Conservation (phyloP, 1,139 yeast genomes). For the Scheffersomyces segobiensis region DNA sequence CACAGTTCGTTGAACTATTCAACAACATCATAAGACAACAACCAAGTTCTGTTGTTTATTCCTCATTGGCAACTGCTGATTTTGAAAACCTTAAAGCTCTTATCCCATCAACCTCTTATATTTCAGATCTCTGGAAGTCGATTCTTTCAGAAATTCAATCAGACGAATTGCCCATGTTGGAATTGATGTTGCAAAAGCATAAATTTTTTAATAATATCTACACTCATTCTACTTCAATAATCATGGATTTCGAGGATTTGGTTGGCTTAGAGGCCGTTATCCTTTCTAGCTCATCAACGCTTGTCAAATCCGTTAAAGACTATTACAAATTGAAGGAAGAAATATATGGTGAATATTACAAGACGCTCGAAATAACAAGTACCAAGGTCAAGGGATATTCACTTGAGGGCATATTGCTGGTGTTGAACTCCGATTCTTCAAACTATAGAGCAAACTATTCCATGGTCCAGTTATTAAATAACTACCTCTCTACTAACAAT, state of each 20-base stretch:
- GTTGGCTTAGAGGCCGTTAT: slow-evolving; percentile 19
- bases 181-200: slow-evolving; percentile 29
- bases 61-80: slow-evolving; percentile 11
- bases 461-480: slow-evolving; percentile 17
- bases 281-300: slow-evolving; percentile 23
- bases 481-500: slow-evolving; percentile 11
- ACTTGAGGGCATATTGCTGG: slow-evolving; percentile 8
- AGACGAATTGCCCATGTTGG: slow-evolving; percentile 26
- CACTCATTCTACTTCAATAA: slow-evolving; percentile 1
- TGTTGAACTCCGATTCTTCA: slow-evolving; percentile 23
- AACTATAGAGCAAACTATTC: slow-evolving; percentile 26
- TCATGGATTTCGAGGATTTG: slow-evolving; percentile 5
- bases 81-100: slow-evolving; percentile 4
- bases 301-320: slow-evolving; percentile 24
- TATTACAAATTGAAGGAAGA: slow-evolving; percentile 49
- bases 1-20: slow-evolving; percentile 8
- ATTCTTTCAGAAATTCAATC: slow-evolving; percentile 26
- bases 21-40: slow-evolving; percentile 4
- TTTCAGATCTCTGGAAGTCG: slow-evolving; percentile 13
- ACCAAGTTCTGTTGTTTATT: slow-evolving; percentile 2
- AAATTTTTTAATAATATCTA: slow-evolving; percentile 31
- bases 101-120: slow-evolving; percentile 9
- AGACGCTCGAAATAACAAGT: slow-evolving; percentile 9
- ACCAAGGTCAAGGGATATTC: slow-evolving; percentile 1
- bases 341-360: slow-evolving; percentile 35